Evolutionary conservation across 108 stramenopile genomes (phyloP), one percentile per base, ranked within the genome.

Genomic region (Pelagomonas calceolata): DNA sequence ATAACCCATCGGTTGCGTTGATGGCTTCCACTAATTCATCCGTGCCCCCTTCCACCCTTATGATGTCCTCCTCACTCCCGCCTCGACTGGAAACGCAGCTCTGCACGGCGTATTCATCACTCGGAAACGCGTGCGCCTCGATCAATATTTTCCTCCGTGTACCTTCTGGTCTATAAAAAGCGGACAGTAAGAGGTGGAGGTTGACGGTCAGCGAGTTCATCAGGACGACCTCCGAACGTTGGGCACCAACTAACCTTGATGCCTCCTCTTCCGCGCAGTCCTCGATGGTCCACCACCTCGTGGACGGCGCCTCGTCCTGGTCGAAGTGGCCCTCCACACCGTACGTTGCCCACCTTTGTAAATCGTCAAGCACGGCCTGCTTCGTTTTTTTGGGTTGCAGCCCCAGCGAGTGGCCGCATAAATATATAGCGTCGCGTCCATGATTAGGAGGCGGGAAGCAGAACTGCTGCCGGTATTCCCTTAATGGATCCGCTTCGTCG

Each of bases 191-290:
- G 18, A 80, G 60, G 45, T 82, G 81, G 10, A 82, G 37, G 36
- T 82, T 82, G n/a, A 66, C 71, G 32, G 76, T 82, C 10, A 80
- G 75, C 39, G 43, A 77, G 67, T 77, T 72, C 81, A 82, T 82
- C 12, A 66, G 29, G 31, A 71, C 79, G 29, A 82, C 81, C 66
- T 82, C 81, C 12, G 9, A 5, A 17, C 7, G 30, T 51, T 68
- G 18, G 12, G 81, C 81, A n/a, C 81, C 81, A 12, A 82, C 79
- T 15, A 82, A n/a, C 10, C n/a, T 16, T 21, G 81, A 75, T 71
- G 71, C 39, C 18, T 26, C 66, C 14, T 73, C 67, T 17, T 60
- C 32, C 29, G 72, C 70, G 12, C 33, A 32, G 30, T 79, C 78
- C 29, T 82, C 81, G 26, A 77, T 66, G 26, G 65, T 66, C 33